Evolutionary conservation across 768 basidiomycete species (phyloP), one percentile per base, ranked within the genome.

Genomic region (Leccinellum rugosiceps): DNA sequence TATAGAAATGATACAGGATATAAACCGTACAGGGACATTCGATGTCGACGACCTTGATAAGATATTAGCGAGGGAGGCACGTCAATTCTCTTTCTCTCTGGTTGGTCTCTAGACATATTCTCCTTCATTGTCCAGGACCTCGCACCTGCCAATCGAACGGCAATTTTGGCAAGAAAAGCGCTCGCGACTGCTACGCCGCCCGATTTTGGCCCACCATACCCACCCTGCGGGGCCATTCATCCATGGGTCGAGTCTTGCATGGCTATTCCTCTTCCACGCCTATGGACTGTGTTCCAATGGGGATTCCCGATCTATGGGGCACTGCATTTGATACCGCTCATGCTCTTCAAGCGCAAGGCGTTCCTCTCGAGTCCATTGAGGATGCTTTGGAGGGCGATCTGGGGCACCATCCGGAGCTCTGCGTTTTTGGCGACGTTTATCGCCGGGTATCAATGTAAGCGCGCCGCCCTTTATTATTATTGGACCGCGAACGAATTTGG

Each of bases 361-460:
- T 90, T 96, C 68, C 65, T 80, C 50, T 76, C 80, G 44, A 82
- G 86, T 63, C 94, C 94, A 0, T 70, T 78, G 21, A 76, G 74
- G 43, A 86, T 94, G 75, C 72, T 94, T 1, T 67, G 84, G 9
- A 82, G 78, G 57, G 85, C 90, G 0, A 75, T 80, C 0, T 71
- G 83, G 68, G 94, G 93, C 8, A 93, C 92, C 23, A 71, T 84
- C 60, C 78, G 94, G 43, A 94, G 92, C 66, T 91, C 89, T 1
- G 85, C 92, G 0, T 98, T 98, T 76, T 72, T 98, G 23, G 91
- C 90, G 3, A 76, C 82, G 15, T 94, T 95, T 60, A 85, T 98
- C 30, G 73, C 85, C 13, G 82, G 91, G 52, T 96, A 86, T 66
- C 93, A 98, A 73, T 69, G 92, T 92, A 56, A 50, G 85, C 2